Percentiles rank a stretch among this genome's conserved stretches.
phyloP scores from a whole-genome alignment of 108 stramenopile species.

The Skeletonema marinoi region DNA sequence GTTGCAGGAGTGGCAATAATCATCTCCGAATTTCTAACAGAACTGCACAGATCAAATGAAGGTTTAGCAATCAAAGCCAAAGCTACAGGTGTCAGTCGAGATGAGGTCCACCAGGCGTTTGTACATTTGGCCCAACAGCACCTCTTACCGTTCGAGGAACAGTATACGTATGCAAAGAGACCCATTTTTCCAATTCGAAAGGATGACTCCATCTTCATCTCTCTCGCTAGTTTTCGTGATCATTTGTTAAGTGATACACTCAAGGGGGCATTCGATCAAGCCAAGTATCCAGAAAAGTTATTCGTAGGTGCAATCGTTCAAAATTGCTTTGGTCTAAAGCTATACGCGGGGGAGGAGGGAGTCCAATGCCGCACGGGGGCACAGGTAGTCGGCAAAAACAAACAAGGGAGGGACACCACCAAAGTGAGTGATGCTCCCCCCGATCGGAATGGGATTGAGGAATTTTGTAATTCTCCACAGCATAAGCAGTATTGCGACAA shows the following conservation, averaged over 20 bases:
- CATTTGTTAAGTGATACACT: slow-evolving; percentile 82
- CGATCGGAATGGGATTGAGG: slow-evolving; percentile 78
- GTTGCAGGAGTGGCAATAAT: slow-evolving; percentile 60
- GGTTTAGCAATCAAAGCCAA: slow-evolving; percentile 9
- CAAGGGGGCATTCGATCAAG: slow-evolving; percentile 79
- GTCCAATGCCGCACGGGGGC: slow-evolving; percentile 79
- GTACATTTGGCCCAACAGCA: slow-evolving; percentile 42
- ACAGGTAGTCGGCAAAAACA: slow-evolving; percentile 69
- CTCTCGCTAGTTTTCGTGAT: slow-evolving; percentile 90
- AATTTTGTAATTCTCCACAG: slow-evolving; percentile 62
- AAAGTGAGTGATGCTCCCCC: slow-evolving; percentile 75
- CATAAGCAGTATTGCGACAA: slow-evolving; percentile 62
- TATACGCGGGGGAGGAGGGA: slow-evolving; percentile 37
- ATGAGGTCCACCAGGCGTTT: slow-evolving; percentile 54
- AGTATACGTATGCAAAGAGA: slow-evolving; percentile 22
- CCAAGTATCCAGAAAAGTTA: slow-evolving; percentile 80
- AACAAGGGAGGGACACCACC: slow-evolving; percentile 48
- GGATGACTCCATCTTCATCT: slow-evolving; percentile 84
- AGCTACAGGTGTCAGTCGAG: slow-evolving; percentile 9
- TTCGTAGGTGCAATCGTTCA: slow-evolving; percentile 89
- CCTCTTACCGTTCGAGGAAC: slow-evolving; percentile 52
- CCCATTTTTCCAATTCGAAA: slow-evolving; percentile 62
- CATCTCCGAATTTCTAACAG: slow-evolving; percentile 43
- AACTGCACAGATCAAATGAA: slow-evolving; percentile 43
- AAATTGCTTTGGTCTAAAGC: slow-evolving; percentile 85